phyloP scores from a whole-genome alignment of 1,139 yeast species.

The Lodderomyces oxycetoniae region DNA sequence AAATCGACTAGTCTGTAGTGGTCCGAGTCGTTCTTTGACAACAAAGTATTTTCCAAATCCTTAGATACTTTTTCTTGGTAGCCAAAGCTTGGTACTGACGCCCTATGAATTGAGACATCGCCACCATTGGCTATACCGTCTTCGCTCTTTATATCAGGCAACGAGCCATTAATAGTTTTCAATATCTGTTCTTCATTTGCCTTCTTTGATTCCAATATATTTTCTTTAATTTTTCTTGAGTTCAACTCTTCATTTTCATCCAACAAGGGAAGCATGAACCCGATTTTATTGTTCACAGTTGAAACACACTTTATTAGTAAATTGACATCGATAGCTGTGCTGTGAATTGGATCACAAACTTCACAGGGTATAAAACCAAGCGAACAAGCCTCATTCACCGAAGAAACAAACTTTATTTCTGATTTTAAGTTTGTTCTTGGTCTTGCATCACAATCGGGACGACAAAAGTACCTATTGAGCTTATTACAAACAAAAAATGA shows the following conservation, averaged over 20 bases:
- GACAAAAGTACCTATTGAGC: conserved; percentile 43
- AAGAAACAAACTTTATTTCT: conserved; percentile 42
- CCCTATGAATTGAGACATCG: conserved; percentile 3
- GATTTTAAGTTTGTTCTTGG: conserved; percentile 40
- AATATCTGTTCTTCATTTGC: conserved; percentile 26
- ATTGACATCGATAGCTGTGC: conserved; percentile 46
- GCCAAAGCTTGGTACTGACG: conserved; percentile 10
- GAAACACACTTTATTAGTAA: conserved; percentile 55
- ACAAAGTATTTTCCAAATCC: conserved; percentile 23
- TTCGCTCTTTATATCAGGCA: neutral
- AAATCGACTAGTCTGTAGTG: conserved; percentile 69
- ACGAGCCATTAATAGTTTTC: conserved; percentile 20
- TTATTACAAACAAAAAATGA: conserved; percentile 51
- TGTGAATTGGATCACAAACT: conserved; percentile 43
- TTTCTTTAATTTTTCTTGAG: conserved; percentile 35
- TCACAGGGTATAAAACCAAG: conserved; percentile 50
- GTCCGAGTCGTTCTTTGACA: conserved; percentile 58
- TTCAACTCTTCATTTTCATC: conserved; percentile 45
- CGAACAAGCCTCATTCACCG: conserved; percentile 38
- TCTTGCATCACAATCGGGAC: conserved; percentile 64
- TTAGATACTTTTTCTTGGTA: conserved; percentile 24
- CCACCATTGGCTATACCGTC: neutral
- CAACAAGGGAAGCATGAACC: conserved; percentile 49
- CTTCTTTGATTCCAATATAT: conserved; percentile 30
- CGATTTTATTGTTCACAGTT: conserved; percentile 52